A percentile compares a stretch with the other conserved stretches of the same genome.
Conservation (phyloP, 805 yeast species). For the Grigorovia jiainica region DNA sequence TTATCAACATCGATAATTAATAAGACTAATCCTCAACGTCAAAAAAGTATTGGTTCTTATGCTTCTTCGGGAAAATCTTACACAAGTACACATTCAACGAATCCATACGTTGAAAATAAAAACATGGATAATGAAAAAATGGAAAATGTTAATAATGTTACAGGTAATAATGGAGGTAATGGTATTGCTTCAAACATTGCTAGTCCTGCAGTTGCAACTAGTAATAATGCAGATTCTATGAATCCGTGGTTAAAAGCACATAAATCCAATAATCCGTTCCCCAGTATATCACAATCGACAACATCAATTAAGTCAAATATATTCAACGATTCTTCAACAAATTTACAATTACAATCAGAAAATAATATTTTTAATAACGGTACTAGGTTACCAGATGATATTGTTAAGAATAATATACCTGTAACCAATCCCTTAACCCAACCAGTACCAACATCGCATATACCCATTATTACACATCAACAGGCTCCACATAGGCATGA, state of each 20-base stretch:
- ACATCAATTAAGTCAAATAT: background rate
- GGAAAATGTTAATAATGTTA: background rate
- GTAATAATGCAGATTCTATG: background rate
- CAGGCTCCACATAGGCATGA: background rate
- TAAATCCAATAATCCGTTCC: slow-evolving; percentile 29
- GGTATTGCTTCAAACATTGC: background rate
- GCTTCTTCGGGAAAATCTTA: slow-evolving; percentile 9
- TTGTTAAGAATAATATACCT: background rate
- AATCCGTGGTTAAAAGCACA: slow-evolving; percentile 14
- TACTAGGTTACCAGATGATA: background rate
- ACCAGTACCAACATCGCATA: background rate
- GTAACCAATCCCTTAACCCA: background rate
- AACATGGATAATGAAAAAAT: slow-evolving; percentile 3
- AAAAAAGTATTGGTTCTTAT: slow-evolving; percentile 16
- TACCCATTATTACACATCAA: background rate
- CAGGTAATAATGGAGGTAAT: background rate
- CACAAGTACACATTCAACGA: background rate
- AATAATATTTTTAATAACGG: background rate
- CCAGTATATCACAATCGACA: slow-evolving; percentile 11
- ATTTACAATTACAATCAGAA: background rate
- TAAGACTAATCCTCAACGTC: slow-evolving; percentile 9
- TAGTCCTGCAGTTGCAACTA: background rate
- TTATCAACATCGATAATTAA: background rate
- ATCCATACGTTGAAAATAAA: background rate
- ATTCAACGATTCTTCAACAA: background rate